These are phyloP conservation scores for Selaginella moellendorffii DNA, from an alignment of 75 land plant species.

Conservation along the genomic window DNA sequence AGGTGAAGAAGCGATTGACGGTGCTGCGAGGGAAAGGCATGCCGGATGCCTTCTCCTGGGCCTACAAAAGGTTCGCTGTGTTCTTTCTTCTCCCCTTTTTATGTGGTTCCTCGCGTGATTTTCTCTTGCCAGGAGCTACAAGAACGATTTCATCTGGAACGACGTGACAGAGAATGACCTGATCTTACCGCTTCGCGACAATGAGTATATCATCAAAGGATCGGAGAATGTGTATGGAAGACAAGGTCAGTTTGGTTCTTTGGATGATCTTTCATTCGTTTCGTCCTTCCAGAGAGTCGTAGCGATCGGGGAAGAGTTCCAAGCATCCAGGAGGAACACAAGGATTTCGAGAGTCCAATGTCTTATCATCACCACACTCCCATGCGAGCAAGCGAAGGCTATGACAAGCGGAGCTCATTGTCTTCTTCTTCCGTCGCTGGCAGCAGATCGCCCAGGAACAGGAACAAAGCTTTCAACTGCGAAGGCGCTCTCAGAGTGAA, in stretches of 20 bases:
- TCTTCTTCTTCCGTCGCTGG: not conserved
- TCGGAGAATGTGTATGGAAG: not conserved
- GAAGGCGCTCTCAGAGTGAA: not conserved
- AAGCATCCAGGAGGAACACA: not conserved
- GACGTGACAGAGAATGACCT: conserved; percentile 10
- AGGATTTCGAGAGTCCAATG: not conserved
- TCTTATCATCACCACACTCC: too few relatives aligned
- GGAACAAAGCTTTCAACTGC: not conserved
- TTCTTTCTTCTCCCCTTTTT: not conserved
- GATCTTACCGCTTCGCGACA: conserved; percentile 6
- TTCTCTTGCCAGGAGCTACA: conserved; percentile 9
- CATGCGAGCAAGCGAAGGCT: not conserved
- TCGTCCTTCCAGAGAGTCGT: not conserved
- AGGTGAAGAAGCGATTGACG: conserved; percentile 13
- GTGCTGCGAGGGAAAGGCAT: conserved; percentile 13
- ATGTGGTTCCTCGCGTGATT: too few relatives aligned
- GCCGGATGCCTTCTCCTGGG: conserved; percentile 14
- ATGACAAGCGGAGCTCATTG: not conserved
- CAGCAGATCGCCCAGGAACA: not conserved
- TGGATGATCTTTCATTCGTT: too few relatives aligned
- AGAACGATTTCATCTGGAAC: conserved; percentile 7
- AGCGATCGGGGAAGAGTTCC: not conserved
- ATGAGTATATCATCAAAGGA: not conserved
- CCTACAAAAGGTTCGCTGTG: conserved; percentile 11
- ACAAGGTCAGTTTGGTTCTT: too few relatives aligned